Conservation (phyloP, 1,284 basidiomycete species). For the Leccinum solheimii region DNA sequence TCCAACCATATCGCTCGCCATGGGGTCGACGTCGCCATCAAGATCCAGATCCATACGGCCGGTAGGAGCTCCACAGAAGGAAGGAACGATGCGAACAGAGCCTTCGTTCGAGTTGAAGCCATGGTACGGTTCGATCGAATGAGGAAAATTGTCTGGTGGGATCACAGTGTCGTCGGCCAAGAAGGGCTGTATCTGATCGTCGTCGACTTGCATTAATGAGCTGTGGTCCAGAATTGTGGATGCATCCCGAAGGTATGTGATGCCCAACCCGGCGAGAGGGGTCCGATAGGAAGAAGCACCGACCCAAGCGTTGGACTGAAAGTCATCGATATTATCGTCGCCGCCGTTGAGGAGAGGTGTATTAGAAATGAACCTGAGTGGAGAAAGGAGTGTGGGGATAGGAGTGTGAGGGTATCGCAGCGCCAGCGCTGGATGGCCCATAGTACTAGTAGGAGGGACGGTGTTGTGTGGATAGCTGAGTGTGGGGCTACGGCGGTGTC, state of each 20-base stretch:
- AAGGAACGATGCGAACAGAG: background rate
- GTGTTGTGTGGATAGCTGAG: slow-evolving; percentile 20
- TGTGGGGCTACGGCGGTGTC: slow-evolving; percentile 29
- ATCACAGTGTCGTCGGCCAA: background rate
- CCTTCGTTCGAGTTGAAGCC: background rate
- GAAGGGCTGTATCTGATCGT: background rate
- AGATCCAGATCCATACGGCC: slow-evolving; percentile 5
- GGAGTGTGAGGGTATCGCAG: slow-evolving; percentile 22
- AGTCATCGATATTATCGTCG: slow-evolving; percentile 26
- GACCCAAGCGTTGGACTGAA: slow-evolving; percentile 39
- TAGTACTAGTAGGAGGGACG: background rate
- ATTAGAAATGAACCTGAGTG: slow-evolving; percentile 21
- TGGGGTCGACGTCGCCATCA: slow-evolving; percentile 15
- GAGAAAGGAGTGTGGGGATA: slow-evolving; percentile 34
- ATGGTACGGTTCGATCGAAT: background rate
- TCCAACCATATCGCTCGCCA: slow-evolving; percentile 27
- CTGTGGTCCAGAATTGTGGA: background rate
- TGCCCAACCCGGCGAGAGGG: slow-evolving; percentile 35
- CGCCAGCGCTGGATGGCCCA: slow-evolving; percentile 33
- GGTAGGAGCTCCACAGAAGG: background rate
- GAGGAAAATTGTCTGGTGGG: background rate
- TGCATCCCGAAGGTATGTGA: slow-evolving; percentile 17
- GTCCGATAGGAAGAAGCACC: slow-evolving; percentile 10
- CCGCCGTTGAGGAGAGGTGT: background rate
- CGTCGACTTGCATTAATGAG: slow-evolving; percentile 12